Evolutionary conservation across 2,329 filamentous ascomycete genomes (phyloP), one percentile per base, ranked within the genome.

Genomic region (Fusarium haematococcum): DNA sequence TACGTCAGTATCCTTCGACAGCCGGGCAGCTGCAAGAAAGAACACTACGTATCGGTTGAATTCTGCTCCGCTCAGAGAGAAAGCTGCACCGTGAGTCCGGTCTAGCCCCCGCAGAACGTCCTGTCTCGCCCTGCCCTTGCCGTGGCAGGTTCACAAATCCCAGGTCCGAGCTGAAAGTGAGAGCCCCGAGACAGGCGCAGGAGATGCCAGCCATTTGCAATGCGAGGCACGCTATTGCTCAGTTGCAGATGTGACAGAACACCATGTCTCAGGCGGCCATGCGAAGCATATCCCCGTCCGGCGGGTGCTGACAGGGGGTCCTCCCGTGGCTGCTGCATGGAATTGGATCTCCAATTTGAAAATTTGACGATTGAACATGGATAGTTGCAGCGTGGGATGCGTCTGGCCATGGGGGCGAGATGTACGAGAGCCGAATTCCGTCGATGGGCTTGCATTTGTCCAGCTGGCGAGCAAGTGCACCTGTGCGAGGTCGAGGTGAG

Each of bases 131-230:
- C 14, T 56, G 20, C 30, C 37, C 59, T 27, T 50, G 30, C 39
- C 48, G 39, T 63, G 33, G 41, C 18, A 13, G 20, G 33, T 25
- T 52, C 23, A 39, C 18, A 43, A 33, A 50, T 25, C 35, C 45
- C 33, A 23, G 32, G 61, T 41, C 35, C 27, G 16, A 20, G 48
- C 13, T 41, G 48, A 66, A 66, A 32, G 48, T 5, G 48, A 32
- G 25, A 13, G 25, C 32, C 7, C 32, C 45, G 33, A 30, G 18
- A 8, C 33, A 20, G n/a, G 35, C 57, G 37, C 56, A 61, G 37
- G 25, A 60, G 50, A 65, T 35, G 23, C 23, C 37, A 18, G 35
- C 37, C 35, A 75, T 75, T 75, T 75, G 72, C 67, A 75, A 75
- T 75, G 58, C 63, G 23, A 39, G 45, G 39, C 48, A 39, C 62